These are phyloP conservation scores for Agrostemma githago DNA, from an alignment of 148 eudicot species.

Conservation along the genomic window DNA sequence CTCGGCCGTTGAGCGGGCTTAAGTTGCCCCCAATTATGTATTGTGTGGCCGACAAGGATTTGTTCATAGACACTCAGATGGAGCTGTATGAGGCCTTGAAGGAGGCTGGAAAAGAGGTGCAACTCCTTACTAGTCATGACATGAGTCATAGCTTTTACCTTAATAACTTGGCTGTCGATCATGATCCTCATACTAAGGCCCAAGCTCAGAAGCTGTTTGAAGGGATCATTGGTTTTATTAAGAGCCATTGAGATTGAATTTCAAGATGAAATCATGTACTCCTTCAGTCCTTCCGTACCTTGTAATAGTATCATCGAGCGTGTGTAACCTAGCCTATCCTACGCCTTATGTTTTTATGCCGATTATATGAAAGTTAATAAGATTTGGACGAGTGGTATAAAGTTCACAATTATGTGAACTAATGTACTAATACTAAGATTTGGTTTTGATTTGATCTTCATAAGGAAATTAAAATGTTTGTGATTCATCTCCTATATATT, in stretches of 20 bases:
- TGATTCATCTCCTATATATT: too few species aligned
- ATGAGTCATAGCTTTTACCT: constrained; percentile 73
- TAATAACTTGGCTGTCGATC: constrained; percentile 61
- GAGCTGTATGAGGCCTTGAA: constrained; percentile 71
- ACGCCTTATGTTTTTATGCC: not conserved
- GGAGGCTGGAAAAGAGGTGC: constrained; percentile 49
- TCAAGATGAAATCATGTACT: not conserved
- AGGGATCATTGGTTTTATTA: constrained; percentile 47
- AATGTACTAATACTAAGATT: too few species aligned
- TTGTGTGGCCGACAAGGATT: constrained; percentile 70
- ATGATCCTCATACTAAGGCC: constrained; percentile 39
- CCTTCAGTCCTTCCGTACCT: not conserved
- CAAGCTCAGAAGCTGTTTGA: constrained; percentile 40
- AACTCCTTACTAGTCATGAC: constrained; percentile 43
- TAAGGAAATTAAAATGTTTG: too few species aligned
- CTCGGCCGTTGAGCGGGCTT: constrained; percentile 39
- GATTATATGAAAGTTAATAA: not conserved
- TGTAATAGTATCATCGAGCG: not conserved
- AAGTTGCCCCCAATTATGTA: constrained; percentile 52
- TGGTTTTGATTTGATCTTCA: too few species aligned
- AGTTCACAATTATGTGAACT: too few species aligned
- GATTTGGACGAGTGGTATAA: too few species aligned
- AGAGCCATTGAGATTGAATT: constrained; percentile 28
- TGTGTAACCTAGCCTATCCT: not conserved
- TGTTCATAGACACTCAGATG: constrained; percentile 71